Evolutionary conservation across 2,329 filamentous ascomycete genomes (phyloP).

Genomic region (Beauveria bassiana): DNA sequence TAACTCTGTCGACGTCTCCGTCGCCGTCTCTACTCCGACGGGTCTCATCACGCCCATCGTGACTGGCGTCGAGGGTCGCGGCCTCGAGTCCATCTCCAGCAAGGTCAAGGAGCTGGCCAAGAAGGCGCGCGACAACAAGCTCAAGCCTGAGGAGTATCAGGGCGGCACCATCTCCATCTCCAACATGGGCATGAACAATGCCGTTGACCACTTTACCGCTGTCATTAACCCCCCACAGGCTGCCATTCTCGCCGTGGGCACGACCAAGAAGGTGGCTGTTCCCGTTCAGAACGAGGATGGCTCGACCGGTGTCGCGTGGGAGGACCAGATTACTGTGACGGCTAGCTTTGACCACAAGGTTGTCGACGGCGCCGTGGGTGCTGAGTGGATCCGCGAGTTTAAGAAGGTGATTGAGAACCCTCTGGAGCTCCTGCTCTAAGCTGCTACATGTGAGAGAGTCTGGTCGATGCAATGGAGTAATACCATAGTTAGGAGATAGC

Average conservation of each 20-base stretch:
- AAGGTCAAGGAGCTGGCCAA: constrained; percentile 95
- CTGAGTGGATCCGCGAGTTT: constrained; percentile 91
- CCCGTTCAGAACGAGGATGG: constrained; percentile 81
- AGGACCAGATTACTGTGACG: constrained; percentile 93
- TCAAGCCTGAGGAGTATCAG: constrained; percentile 99
- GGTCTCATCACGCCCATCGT: constrained; percentile 98
- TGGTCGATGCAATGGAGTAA: constrained; percentile 4
- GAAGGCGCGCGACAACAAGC: constrained; percentile 92
- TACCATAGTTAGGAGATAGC: constrained; percentile 10
- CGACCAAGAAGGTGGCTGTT: constrained; percentile 89
- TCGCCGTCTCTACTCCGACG: constrained; percentile 85
- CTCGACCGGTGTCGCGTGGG: constrained; percentile 69
- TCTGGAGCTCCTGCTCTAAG: constrained; percentile 82
- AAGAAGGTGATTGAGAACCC: constrained; percentile 99
- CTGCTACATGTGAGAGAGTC: not conserved
- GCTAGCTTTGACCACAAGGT: constrained; percentile 99
- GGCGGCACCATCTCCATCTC: constrained; percentile 98
- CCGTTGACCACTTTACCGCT: constrained; percentile 93
- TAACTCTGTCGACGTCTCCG: constrained; percentile 88
- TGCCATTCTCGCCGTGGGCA: constrained; percentile 88
- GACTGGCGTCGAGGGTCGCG: constrained; percentile 76
- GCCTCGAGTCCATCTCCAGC: constrained; percentile 79
- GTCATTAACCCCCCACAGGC: constrained; percentile 99
- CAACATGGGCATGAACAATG: constrained; percentile 99
- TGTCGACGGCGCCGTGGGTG: constrained; percentile 90